These are phyloP conservation scores for Fusarium sororula DNA, from an alignment of 2,329 filamentous ascomycete species.

Conservation along the genomic window DNA sequence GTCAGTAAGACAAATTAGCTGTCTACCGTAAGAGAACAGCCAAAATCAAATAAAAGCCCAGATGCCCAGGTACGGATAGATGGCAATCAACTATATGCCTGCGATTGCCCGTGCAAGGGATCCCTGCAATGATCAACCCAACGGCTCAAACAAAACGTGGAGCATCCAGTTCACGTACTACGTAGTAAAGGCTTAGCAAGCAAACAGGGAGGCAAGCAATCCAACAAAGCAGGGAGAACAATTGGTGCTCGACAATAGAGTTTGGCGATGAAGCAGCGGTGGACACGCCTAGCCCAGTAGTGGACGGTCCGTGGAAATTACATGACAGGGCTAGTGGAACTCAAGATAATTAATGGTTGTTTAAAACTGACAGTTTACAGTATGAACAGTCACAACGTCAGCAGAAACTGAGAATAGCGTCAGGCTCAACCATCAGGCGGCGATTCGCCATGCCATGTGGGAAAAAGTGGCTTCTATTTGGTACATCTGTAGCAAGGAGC, in stretches of 20 bases:
- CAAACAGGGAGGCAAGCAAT: background rate
- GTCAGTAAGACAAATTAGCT: background rate
- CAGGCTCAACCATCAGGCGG: slow-evolving; percentile 22
- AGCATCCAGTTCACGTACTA: background rate
- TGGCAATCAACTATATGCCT: background rate
- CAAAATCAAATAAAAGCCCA: background rate
- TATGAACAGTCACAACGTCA: background rate
- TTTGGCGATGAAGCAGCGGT: slow-evolving; percentile 42
- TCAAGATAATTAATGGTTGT: background rate
- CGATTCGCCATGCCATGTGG: slow-evolving; percentile 34
- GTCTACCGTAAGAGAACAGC: background rate
- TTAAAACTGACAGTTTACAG: background rate
- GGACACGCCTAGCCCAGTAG: slow-evolving; percentile 22
- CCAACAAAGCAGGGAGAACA: slow-evolving; percentile 17
- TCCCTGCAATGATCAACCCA: slow-evolving; percentile 16
- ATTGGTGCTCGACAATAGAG: slow-evolving; percentile 37
- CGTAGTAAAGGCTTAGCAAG: slow-evolving; percentile 30
- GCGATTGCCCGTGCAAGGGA: slow-evolving; percentile 3
- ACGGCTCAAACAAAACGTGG: slow-evolving; percentile 22
- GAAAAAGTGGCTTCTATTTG: slow-evolving; percentile 5
- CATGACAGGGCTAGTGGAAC: slow-evolving; percentile 13
- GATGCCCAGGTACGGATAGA: background rate
- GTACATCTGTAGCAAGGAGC: background rate
- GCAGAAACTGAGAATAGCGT: slow-evolving; percentile 10
- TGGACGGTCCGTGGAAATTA: slow-evolving; percentile 38